Percentiles rank a stretch among this genome's conserved stretches.
Conservation (phyloP, 345 rosid species). For the Brassica nigra region DNA sequence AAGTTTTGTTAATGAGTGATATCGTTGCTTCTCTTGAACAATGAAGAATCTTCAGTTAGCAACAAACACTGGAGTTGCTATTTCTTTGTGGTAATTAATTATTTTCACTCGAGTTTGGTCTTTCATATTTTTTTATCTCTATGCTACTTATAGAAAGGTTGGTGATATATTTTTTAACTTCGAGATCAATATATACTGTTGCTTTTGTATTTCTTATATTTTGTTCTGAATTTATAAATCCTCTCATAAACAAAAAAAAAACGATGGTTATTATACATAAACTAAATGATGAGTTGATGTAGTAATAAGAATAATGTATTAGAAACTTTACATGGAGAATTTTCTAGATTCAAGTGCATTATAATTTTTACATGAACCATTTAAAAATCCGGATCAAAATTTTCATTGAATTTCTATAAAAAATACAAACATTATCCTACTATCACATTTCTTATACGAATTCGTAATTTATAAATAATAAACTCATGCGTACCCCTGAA, state of each 20-base stretch:
- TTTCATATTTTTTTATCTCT: too few species aligned
- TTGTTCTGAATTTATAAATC: too few species aligned
- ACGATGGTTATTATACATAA: too few species aligned
- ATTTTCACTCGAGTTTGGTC: too few species aligned
- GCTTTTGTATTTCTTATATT: too few species aligned
- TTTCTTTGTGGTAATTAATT: not conserved
- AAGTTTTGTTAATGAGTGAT: too few species aligned
- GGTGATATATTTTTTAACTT: too few species aligned
- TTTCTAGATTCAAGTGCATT: not conserved
- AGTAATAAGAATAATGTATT: not conserved
- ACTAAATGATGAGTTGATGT: not conserved
- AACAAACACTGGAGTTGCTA: not conserved
- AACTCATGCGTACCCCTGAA: not conserved
- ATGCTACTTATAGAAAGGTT: too few species aligned
- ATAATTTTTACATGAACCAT: not conserved
- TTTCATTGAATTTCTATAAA: not conserved
- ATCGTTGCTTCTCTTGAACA: too few species aligned
- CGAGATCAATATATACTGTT: too few species aligned
- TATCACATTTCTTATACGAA: not conserved
- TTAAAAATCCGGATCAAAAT: not conserved
- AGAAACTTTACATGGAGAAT: not conserved
- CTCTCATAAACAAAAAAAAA: too few species aligned
- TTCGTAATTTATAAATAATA: not conserved
- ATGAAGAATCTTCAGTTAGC: not conserved
- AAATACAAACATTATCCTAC: too few species aligned